phyloP scores from a whole-genome alignment of 2,329 filamentous ascomycete genomes.

The Ambrosiella beaveri region DNA sequence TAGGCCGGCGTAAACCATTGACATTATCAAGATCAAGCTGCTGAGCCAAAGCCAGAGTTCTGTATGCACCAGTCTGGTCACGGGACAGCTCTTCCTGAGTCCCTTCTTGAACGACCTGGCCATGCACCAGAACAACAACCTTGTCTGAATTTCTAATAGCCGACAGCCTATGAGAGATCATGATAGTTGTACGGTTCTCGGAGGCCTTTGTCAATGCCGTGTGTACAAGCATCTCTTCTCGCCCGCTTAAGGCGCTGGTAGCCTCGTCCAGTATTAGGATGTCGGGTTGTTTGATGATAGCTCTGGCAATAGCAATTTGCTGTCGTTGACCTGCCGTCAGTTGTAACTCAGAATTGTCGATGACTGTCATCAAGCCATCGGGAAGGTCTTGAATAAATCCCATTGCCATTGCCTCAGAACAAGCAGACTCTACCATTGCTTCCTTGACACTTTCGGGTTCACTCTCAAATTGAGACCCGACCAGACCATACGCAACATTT shows the following conservation, averaged over 20 bases:
- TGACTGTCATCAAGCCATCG: constrained; percentile 18
- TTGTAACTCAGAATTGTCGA: constrained; percentile 39
- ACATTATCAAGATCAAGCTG: constrained; percentile 14
- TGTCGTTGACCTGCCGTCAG: constrained; percentile 50
- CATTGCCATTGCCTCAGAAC: constrained; percentile 31
- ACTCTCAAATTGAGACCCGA: constrained; percentile 23
- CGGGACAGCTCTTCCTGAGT: constrained; percentile 37
- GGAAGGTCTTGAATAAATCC: constrained; percentile 35
- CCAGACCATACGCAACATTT: constrained; percentile 31
- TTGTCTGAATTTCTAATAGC: constrained; percentile 43
- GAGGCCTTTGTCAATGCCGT: constrained; percentile 35
- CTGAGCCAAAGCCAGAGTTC: constrained; percentile 24
- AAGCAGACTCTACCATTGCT: constrained; percentile 28
- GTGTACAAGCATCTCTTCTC: constrained; percentile 32
- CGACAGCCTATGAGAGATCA: constrained; percentile 42
- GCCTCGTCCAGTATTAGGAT: constrained; percentile 51
- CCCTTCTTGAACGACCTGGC: constrained; percentile 41
- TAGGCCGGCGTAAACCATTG: constrained; percentile 7
- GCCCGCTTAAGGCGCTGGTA: constrained; percentile 34
- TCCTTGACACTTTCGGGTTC: constrained; percentile 35
- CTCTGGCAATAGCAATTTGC: constrained; percentile 40
- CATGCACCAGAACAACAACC: constrained; percentile 49
- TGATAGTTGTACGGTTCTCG: constrained; percentile 40
- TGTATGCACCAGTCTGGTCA: constrained; percentile 26
- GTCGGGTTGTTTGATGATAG: constrained; percentile 24